Conservation (phyloP, 2,329 filamentous ascomycete species). For the Alternaria panax region DNA sequence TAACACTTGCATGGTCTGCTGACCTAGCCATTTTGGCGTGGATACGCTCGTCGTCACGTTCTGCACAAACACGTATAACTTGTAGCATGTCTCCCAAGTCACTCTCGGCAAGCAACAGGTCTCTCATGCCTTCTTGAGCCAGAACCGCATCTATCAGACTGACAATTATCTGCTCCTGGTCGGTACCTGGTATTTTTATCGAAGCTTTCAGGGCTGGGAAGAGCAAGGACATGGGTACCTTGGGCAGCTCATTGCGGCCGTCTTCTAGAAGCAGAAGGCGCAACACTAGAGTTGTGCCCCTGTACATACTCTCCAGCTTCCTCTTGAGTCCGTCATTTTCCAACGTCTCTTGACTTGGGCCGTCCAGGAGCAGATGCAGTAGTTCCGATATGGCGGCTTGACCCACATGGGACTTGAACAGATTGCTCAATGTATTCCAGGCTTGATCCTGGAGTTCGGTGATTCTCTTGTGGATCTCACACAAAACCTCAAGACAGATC, state of each 20-base stretch:
- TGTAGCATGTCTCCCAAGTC: conserved; percentile 70
- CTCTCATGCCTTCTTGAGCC: conserved; percentile 61
- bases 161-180: conserved; percentile 59
- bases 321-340: conserved; percentile 30
- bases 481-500: conserved; percentile 73
- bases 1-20: conserved; percentile 47
- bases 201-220: conserved; percentile 46
- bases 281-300: conserved; percentile 42
- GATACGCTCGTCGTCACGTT: conserved; percentile 40
- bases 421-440: conserved; percentile 74
- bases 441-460: conserved; percentile 66
- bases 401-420: conserved; percentile 77
- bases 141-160: conserved; percentile 52
- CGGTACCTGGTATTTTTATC: conserved; percentile 35
- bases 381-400: conserved; percentile 72
- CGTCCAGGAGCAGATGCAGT: conserved; percentile 60
- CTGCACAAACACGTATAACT: conserved; percentile 63
- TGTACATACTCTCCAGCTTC: conserved; percentile 35
- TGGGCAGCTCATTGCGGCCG: conserved; percentile 42
- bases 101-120: conserved; percentile 68
- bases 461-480: conserved; percentile 74
- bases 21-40: conserved; percentile 20
- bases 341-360: conserved; percentile 29
- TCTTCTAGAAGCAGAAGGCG: conserved; percentile 44
- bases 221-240: conserved; percentile 45